Evolutionary conservation across 2,329 filamentous ascomycete species (phyloP), one percentile per base, ranked within the genome.

Genomic region (Clonostachys solani): DNA sequence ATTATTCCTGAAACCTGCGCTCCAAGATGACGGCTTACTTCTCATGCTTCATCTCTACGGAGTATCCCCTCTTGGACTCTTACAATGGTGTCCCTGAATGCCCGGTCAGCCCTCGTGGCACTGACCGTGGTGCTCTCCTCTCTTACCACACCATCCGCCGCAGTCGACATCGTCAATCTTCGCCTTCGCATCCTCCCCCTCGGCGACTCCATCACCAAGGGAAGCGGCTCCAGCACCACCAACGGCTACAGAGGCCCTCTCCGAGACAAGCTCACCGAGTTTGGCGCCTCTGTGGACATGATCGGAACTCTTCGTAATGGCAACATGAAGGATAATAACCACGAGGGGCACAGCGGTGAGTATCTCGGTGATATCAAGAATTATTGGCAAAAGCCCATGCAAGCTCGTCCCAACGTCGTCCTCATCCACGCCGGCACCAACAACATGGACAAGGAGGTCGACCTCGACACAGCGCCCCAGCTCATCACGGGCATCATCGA

Each of bases 401-500:
- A 15, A 15, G 45, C 52, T 35, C 45, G 42, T 13, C 55, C 56
- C 17, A 58, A 57, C 34, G 45, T 58, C 12, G 52, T 59, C 16
- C 50, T 58, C 18, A 40, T 58, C 29, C 56, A 59, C 34, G 52
- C 50, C 10, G 55, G 56, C 38, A 59, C 54, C 15, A 59, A 57
- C 44, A 56, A 59, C 49, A 51, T 52, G 45, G 48, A 51, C n/a
- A 33, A 47, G 43, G 38, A 52, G 41, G 23, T 42, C 5, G 47
- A 54, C 17, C 43, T 50, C n/a, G 45, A 38, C n/a, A 46, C 40
- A 8, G 52, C 52, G 17, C 49, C 50, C 9, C 35, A 40, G 4
- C 46, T 54, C n/a, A 52, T 56, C 47, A 43, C 41, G 23, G 40
- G 37, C 13, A 52, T 58, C 40, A 50, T 58, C 33, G 50, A 52